Base-by-base conservation (phyloP, 768 basidiomycete species). In the Lactarius hengduanensis region DNA sequence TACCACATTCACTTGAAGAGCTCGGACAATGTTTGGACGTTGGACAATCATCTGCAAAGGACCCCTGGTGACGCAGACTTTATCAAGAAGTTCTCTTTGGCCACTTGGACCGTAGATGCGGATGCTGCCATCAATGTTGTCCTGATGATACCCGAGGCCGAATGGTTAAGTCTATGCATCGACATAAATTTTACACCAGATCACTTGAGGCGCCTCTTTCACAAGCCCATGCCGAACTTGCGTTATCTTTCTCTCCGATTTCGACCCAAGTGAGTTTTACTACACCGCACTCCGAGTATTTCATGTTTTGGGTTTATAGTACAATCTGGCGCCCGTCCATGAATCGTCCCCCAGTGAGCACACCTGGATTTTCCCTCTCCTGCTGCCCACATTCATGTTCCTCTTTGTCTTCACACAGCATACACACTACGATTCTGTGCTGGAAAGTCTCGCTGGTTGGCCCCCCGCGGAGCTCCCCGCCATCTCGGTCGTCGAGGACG, bases 181-280 rank as follows among this genome's bases (percentile, higher is more conserved):
- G 95, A 94, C 0, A 86, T 92, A 0, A 81, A 75, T 67, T 34
- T 94, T 74, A 74, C 86, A 0, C 94, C 94, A 2, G 92, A 95
- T 69, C 90, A 94, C 75, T 74, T 95, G 59, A 87, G 89, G 68
- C 87, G 89, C 59, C 80, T 94, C 40, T 80, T 89, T 65, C 73
- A 79, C 63, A 76, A 78, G 34, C 84, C 87, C 5, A 77, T 83
- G 61, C 72, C 75, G 15, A 71, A 69, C 0, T 70, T 96, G 68
- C 69, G 76, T 43, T 79, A 79, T 68, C 77, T 96, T 18, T 82
- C 85, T 4, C 73, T 96, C 61, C 78, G 89, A 66, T 96, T 96
- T 76, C 34, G 89, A 63, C 94, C 94, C 4, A 96, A 95, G 89
- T 91, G 73, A 77, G 89, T 77, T 16, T 18, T 30, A 1, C 15